Evolutionary conservation across 2,329 filamentous ascomycete genomes (phyloP).

Genomic region (Colletotrichum cuscutae): DNA sequence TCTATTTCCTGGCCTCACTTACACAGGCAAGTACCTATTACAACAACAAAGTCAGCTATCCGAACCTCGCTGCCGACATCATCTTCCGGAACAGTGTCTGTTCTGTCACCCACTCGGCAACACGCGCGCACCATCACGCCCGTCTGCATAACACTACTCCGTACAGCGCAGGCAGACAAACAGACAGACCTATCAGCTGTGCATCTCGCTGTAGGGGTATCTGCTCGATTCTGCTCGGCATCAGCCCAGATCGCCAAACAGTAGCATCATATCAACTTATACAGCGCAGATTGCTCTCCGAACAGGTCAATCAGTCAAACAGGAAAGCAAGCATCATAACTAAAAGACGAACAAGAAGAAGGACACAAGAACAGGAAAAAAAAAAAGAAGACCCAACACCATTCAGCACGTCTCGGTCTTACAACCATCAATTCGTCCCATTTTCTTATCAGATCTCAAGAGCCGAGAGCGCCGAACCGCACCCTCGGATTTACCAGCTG

Average conservation of each 20-base stretch:
- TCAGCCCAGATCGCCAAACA: constrained; percentile 5
- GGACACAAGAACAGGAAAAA: no score
- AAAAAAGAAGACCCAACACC: neutral
- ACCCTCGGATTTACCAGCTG: constrained; percentile 30
- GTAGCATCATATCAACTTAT: neutral
- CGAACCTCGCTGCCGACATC: neutral
- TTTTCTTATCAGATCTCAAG: constrained; percentile 4
- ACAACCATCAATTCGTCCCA: neutral
- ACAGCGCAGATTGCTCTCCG: neutral
- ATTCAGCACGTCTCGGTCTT: neutral
- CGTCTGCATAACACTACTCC: neutral
- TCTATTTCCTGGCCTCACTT: neutral
- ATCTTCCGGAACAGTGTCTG: neutral
- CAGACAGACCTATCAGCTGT: constrained; percentile 19
- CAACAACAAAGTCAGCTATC: neutral
- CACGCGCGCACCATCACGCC: neutral
- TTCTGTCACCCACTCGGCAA: neutral
- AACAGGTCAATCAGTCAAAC: neutral
- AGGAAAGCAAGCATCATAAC: no score
- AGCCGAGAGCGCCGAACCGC: constrained; percentile 31
- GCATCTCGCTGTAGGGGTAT: constrained; percentile 5
- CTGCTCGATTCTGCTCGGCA: constrained; percentile 20
- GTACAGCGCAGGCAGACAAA: neutral
- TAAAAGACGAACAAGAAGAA: no score
- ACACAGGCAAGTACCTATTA: neutral